Evolutionary conservation across 2,329 filamentous ascomycete species (phyloP).

Genomic region (Fusarium udum): DNA sequence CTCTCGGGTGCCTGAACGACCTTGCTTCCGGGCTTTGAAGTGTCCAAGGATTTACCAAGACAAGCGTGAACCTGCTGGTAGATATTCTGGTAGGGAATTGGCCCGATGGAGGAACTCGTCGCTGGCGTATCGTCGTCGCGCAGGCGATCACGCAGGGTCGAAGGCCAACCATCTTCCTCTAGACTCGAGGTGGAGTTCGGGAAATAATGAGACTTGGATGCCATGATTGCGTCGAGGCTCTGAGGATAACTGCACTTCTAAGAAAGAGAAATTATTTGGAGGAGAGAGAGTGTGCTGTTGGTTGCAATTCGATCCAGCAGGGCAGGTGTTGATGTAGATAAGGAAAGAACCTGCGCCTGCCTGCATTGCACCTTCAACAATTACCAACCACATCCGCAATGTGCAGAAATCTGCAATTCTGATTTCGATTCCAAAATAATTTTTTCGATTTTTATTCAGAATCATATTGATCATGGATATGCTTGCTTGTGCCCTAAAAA

Average conservation of each 20-base stretch:
- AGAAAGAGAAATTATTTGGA: no score
- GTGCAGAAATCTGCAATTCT: neutral
- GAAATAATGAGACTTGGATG: neutral
- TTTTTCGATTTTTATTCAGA: neutral
- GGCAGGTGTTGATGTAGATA: fast-evolving
- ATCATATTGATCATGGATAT: neutral
- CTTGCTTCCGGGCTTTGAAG: neutral
- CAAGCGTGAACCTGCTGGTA: conserved; percentile 41
- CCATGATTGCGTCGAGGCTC: neutral
- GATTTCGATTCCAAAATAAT: neutral
- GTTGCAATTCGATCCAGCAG: neutral
- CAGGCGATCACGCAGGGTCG: conserved; percentile 44
- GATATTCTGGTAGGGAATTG: conserved; percentile 18
- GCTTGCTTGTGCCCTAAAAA: neutral
- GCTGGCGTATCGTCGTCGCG: conserved; percentile 35
- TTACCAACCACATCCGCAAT: neutral
- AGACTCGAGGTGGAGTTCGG: conserved; percentile 15
- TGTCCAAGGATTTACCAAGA: conserved; percentile 9
- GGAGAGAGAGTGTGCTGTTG: neutral
- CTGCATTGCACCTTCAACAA: fast-evolving
- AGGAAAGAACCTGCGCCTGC: neutral
- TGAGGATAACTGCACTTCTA: neutral
- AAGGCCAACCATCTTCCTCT: conserved; percentile 25
- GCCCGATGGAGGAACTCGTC: conserved; percentile 1
- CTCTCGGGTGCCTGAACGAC: neutral